Evolutionary conservation across 1,284 basidiomycete genomes (phyloP).

Genomic region (Trichosporon coremiiforme): DNA sequence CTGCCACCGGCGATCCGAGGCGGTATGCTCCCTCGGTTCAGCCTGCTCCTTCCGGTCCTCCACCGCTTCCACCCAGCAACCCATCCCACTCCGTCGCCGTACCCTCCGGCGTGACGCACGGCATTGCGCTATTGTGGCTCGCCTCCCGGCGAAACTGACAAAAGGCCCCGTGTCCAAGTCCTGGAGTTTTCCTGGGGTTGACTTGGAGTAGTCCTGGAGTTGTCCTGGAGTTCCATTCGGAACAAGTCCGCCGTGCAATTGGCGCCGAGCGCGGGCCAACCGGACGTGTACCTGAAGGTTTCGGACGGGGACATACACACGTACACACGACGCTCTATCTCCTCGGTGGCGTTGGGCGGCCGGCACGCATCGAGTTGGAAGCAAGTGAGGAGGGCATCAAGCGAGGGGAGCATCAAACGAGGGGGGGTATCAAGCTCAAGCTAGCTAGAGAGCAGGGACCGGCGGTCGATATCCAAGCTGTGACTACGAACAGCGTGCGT

Average conservation of each 20-base stretch:
- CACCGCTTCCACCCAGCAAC: not conserved
- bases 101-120: not conserved
- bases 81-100: not conserved
- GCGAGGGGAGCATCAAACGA: no score
- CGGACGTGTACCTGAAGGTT: not conserved
- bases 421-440: not conserved
- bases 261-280: no score
- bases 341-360: not conserved
- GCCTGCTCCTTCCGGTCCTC: no score
- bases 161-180: not conserved
- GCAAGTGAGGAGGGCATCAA: no score
- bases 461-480: not conserved
- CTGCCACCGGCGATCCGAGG: not conserved
- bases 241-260: constrained; percentile 1
- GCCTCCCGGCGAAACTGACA: no score
- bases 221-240: no score
- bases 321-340: not conserved
- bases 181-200: no score
- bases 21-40: not conserved
- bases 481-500: not conserved
- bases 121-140: not conserved
- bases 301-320: not conserved
- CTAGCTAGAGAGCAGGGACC: not conserved
- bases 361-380: not conserved
- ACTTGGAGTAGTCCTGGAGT: no score